Conservation (phyloP, 2,329 filamentous ascomycete genomes). For the Raffaelea albimanens region DNA sequence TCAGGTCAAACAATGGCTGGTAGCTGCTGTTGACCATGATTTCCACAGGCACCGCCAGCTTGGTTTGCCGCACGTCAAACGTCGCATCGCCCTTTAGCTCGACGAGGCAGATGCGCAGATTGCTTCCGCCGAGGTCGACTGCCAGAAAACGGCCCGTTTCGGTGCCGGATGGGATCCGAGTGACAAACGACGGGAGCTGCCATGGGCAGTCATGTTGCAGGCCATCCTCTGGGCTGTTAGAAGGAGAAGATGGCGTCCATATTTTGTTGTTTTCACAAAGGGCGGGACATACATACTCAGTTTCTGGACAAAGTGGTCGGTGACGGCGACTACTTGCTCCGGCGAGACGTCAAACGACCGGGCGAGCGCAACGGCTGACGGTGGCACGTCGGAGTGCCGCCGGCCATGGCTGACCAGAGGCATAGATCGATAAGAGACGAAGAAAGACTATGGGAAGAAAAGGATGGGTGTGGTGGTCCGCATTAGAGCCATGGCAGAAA, state of each 20-base stretch:
- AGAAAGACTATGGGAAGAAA: not conserved
- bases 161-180: slow-evolving; percentile 85
- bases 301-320: not conserved
- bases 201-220: slow-evolving; percentile 2
- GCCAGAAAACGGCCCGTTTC: slow-evolving; percentile 95
- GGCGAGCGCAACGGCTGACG: not conserved
- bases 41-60: slow-evolving; percentile 79
- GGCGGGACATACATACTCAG: not conserved
- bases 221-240: not conserved
- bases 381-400: not conserved
- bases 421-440: not conserved
- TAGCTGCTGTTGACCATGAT: slow-evolving; percentile 82
- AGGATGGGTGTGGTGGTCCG: not conserved
- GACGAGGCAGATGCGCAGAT: slow-evolving; percentile 94
- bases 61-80: slow-evolving; percentile 84
- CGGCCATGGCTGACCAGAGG: not conserved
- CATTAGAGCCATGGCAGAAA: no score
- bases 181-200: slow-evolving; percentile 95
- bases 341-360: not conserved
- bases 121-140: slow-evolving; percentile 91
- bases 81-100: slow-evolving; percentile 86
- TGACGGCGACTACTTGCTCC: not conserved
- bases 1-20: slow-evolving; percentile 78
- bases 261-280: no score
- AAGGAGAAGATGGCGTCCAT: not conserved